Evolutionary conservation across 192 early-diverging fungal species (phyloP), one percentile per base, ranked within the genome.

Genomic region (Podila horticola): DNA sequence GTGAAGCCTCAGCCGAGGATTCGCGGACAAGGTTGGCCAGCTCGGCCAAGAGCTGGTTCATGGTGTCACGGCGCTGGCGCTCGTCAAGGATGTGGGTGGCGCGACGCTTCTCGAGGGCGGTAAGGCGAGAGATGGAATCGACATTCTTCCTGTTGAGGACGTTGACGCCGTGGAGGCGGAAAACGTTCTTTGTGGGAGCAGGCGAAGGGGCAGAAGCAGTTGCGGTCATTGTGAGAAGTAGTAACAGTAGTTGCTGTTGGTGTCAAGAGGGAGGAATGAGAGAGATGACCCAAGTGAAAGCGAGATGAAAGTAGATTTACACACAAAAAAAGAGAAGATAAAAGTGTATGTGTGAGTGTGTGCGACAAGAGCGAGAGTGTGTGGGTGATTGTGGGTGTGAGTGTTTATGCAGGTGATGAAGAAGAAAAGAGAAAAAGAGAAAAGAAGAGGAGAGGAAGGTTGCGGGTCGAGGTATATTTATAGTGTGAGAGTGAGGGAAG

Each of bases 31-130:
- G 58, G 62, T 72, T 81, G 57, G 70, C 77, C 13, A 81, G 67
- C 65, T 81, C 77, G 36, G 71, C 70, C 3, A 81, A 38, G 67
- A 81, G 77, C 62, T 81, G 77, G 58, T 81, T 81, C 77, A 81
- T 81, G 10, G 77, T 81, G 50, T 81, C 77, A 64, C 77, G 77
- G n/a, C 77, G 26, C 49, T 81, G 77, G 8, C 77, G 77, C 36
- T 81, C 77, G 36, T 81, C 77, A 30, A 81, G 77, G 59, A 81
- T 81, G 41, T 81, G 77, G 59, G 70, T 81, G 11, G 77, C 67
- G 29, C 77, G 65, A 59, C 77, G 77, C 61, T 68, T 72, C 49
- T 81, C 77, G 12, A 81, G 71, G 33, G 77, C 77, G n/a, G 77
- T 73, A 33, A 81, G 71, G 31, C 77, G 77, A n/a, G 77, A 67